Conservation (phyloP, 805 yeast genomes). For the Naumovozyma dairenensis region DNA sequence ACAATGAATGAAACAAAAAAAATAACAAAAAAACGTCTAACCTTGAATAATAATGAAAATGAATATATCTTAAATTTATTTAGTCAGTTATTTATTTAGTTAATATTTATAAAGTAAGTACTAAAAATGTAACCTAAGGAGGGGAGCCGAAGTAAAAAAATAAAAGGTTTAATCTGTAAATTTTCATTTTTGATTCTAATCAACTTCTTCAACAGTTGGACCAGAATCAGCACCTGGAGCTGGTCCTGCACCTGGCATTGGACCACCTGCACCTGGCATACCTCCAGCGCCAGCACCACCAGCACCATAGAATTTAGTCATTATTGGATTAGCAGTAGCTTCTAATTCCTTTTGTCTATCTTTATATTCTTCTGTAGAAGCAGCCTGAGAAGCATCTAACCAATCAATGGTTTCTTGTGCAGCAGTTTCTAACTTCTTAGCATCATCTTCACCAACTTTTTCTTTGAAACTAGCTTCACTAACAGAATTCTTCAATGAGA, state of each 20-base stretch:
- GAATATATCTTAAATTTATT: no score
- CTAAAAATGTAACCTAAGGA: no score
- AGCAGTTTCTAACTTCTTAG: conserved; percentile 62
- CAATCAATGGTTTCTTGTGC: conserved; percentile 79
- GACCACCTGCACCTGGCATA: conserved; percentile 42
- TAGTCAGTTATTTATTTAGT: no score
- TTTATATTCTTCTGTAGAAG: conserved; percentile 81
- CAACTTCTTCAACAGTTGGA: conserved; percentile 79
- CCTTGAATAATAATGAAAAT: no score
- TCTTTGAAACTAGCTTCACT: conserved; percentile 69
- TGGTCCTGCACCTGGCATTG: conserved; percentile 41
- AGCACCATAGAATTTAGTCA: conserved; percentile 93
- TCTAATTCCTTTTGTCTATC: conserved; percentile 95
- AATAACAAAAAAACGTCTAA: no score
- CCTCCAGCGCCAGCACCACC: conserved; percentile 66
- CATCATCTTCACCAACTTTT: conserved; percentile 63
- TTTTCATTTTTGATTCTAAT: no score
- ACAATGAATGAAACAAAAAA: no score
- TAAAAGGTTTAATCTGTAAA: no score
- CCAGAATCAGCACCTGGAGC: conserved; percentile 35
- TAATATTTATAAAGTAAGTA: no score
- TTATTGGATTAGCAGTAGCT: conserved; percentile 89
- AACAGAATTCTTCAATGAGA: conserved; percentile 79
- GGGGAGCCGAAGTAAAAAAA: no score
- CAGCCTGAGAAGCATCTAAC: conserved; percentile 91